Evolutionary conservation across 495 filamentous ascomycete species (phyloP).

Genomic region (Penicillium goetzii): DNA sequence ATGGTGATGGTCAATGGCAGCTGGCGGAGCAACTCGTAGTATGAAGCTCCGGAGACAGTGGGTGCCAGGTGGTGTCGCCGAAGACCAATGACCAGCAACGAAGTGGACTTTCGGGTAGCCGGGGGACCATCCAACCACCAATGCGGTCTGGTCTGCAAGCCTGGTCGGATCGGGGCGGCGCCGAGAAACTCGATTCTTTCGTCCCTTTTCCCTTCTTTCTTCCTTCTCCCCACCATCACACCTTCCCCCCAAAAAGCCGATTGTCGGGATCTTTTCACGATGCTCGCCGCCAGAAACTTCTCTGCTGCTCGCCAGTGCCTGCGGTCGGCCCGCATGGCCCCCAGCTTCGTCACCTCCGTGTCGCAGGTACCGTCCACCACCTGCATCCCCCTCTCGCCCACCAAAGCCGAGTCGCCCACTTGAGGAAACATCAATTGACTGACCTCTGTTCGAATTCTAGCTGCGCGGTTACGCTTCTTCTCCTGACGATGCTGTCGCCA

Average conservation of each 20-base stretch:
- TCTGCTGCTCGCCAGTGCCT: constrained; percentile 60
- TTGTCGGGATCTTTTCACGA: constrained; percentile 45
- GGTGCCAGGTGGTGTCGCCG: not conserved
- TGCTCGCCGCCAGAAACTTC: constrained; percentile 64
- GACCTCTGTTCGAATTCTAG: constrained; percentile 35
- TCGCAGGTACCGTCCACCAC: constrained; percentile 51
- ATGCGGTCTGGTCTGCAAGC: constrained; percentile 37
- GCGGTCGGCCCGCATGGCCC: constrained; percentile 52
- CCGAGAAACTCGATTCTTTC: constrained; percentile 41
- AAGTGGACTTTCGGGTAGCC: constrained; percentile 32
- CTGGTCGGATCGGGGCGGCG: constrained; percentile 48
- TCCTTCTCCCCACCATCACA: constrained; percentile 27
- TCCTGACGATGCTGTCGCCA: constrained; percentile 76
- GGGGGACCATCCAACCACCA: constrained; percentile 32
- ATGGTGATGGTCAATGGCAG: not conserved
- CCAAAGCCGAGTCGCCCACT: constrained; percentile 3
- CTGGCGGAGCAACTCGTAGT: constrained; percentile 2
- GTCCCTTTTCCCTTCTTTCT: constrained; percentile 34
- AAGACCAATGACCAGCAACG: constrained; percentile 1
- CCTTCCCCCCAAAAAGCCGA: constrained; percentile 20
- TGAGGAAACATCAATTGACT: constrained; percentile 29
- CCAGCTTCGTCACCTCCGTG: constrained; percentile 51
- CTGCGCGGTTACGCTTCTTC: constrained; percentile 55
- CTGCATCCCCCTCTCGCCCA: constrained; percentile 7
- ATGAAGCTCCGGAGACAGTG: constrained; percentile 31